Conservation (phyloP, 306 rosid genomes). For the Quercus glauca region DNA sequence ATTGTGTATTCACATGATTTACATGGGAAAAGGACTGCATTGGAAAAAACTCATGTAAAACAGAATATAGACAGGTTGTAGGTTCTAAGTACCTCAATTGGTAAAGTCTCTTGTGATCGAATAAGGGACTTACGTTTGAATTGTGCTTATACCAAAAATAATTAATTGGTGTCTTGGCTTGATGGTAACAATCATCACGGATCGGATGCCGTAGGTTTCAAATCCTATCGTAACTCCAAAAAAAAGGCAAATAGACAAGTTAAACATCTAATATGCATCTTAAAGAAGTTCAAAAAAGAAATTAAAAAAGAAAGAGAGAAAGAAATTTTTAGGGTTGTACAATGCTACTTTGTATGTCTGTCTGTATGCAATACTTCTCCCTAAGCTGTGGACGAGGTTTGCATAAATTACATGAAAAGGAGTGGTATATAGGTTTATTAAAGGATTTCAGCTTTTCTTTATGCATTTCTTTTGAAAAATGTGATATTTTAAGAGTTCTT, state of each 20-base stretch:
- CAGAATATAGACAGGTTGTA: no score
- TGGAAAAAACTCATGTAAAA: not conserved
- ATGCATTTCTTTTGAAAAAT: not conserved
- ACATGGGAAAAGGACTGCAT: not conserved
- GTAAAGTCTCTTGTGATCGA: no score
- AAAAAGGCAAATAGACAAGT: not conserved
- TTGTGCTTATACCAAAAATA: no score
- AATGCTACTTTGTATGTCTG: not conserved
- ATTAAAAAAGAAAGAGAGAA: not conserved
- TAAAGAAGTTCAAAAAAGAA: not conserved
- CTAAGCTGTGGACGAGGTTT: not conserved
- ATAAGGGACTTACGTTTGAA: no score
- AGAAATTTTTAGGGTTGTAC: not conserved
- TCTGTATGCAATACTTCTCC: not conserved
- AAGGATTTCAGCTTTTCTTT: not conserved
- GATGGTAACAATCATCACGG: no score
- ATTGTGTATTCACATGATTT: not conserved
- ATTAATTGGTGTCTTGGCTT: no score
- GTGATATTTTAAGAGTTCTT: not conserved
- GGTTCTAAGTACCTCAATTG: no score
- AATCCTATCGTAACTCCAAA: no score
- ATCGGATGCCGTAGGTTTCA: no score
- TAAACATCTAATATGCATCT: not conserved
- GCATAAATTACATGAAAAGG: not conserved
- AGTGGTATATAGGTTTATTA: not conserved